phyloP scores from a whole-genome alignment of 441 rosid genomes.

The Aleurites moluccanus region DNA sequence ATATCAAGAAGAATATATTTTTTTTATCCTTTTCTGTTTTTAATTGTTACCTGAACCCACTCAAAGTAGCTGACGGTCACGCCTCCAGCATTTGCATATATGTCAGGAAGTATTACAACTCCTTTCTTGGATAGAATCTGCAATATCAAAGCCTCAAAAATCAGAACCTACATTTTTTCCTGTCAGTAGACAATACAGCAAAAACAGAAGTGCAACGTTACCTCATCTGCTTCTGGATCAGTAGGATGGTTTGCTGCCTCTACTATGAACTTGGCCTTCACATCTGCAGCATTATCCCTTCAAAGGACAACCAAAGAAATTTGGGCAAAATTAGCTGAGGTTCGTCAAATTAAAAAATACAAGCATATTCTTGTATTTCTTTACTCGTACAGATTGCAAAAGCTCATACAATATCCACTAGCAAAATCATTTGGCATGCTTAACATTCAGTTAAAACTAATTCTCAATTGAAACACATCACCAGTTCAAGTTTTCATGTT shows the following conservation, averaged over 20 bases:
- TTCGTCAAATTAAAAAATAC: conserved; percentile 5
- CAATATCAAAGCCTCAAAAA: conserved; percentile 12
- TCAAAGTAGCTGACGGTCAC: conserved; percentile 96
- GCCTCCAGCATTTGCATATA: conserved; percentile 93
- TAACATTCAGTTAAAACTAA: neutral
- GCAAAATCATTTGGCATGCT: neutral
- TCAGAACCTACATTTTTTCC: neutral
- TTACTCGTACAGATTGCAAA: neutral
- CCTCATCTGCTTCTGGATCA: conserved; percentile 97
- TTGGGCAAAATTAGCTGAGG: neutral
- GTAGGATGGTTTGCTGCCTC: conserved; percentile 99
- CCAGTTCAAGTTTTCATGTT: neutral
- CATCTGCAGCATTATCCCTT: conserved; percentile 91
- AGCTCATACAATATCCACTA: neutral
- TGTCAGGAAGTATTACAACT: conserved; percentile 82
- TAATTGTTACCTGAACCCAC: conserved; percentile 83
- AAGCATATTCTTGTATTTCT: neutral
- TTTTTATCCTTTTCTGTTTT: neutral
- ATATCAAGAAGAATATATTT: neutral
- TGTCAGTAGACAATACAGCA: neutral
- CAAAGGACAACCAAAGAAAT: conserved; percentile 12
- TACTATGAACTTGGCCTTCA: conserved; percentile 88
- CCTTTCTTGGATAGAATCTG: conserved; percentile 94
- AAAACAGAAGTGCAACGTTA: conserved; percentile 21
- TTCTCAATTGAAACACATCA: neutral